phyloP scores from a whole-genome alignment of 352 stramenopile species.

The Elongisporangium undulatum region DNA sequence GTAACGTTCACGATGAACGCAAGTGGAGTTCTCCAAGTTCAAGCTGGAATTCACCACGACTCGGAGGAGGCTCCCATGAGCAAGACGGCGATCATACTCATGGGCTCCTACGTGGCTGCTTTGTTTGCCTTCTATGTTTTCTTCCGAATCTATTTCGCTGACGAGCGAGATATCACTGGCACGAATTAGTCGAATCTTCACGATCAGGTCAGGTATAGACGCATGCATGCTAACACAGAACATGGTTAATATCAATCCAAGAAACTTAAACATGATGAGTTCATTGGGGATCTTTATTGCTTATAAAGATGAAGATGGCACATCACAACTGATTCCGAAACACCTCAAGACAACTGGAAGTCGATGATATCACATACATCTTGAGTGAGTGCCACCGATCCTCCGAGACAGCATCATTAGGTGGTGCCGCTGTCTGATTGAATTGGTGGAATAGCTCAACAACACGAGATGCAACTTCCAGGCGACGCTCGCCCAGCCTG shows the following conservation, averaged over 20 bases:
- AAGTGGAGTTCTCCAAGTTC: conserved; percentile 80
- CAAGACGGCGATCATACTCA: conserved; percentile 37
- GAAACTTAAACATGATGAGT: background rate
- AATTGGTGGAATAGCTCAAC: conserved; percentile 42
- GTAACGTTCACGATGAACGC: conserved; percentile 88
- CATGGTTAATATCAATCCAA: background rate
- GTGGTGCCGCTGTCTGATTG: conserved; percentile 7
- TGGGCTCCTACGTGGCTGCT: conserved; percentile 27
- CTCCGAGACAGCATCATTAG: background rate
- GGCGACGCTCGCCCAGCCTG: conserved; percentile 35
- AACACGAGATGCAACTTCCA: conserved; percentile 22
- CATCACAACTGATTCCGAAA: conserved; percentile 5
- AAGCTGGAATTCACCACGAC: conserved; percentile 76
- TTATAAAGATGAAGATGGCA: conserved; percentile 7
- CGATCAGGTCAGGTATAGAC: conserved; percentile 3
- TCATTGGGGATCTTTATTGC: conserved; percentile 10
- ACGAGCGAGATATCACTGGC: conserved; percentile 41
- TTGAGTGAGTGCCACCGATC: conserved; percentile 20
- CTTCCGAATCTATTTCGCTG: conserved; percentile 60
- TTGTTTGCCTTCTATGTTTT: conserved; percentile 61
- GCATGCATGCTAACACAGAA: background rate
- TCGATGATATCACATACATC: conserved; percentile 14
- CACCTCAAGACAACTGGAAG: conserved; percentile 8
- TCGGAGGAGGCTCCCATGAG: conserved; percentile 74
- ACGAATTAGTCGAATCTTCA: conserved; percentile 4